These are phyloP conservation scores for Macrocybe gigantea DNA, from an alignment of 768 basidiomycete genomes.

Conservation along the genomic window DNA sequence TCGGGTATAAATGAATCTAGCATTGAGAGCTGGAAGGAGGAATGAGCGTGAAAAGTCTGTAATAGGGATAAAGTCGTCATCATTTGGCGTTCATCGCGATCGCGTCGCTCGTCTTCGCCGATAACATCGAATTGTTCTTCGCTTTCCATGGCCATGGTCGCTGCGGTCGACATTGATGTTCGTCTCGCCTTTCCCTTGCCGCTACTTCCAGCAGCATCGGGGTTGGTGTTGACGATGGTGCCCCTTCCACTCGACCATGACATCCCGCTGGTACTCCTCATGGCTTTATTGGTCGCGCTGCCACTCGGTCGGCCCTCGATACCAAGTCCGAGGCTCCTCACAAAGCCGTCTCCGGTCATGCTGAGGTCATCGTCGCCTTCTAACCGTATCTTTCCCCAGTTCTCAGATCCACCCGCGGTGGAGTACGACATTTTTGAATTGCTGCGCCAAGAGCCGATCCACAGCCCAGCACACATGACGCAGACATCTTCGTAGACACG, in stretches of 20 bases:
- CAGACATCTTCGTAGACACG: slow-evolving; percentile 83
- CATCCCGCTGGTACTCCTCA: slow-evolving; percentile 43
- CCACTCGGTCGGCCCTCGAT: slow-evolving; percentile 60
- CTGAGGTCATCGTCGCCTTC: slow-evolving; percentile 65
- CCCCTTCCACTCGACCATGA: slow-evolving; percentile 41
- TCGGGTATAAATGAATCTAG: slow-evolving; percentile 28
- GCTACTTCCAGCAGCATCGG: slow-evolving; percentile 17
- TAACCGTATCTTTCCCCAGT: slow-evolving; percentile 53
- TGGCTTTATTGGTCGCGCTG: slow-evolving; percentile 23
- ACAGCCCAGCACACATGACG: slow-evolving; percentile 75
- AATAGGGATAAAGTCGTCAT: slow-evolving; percentile 52
- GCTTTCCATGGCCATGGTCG: no score
- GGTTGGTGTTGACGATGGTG: slow-evolving; percentile 20
- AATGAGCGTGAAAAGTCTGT: slow-evolving; percentile 64
- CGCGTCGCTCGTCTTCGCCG: slow-evolving; percentile 17
- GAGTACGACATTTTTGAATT: slow-evolving; percentile 45
- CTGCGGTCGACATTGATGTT: no score
- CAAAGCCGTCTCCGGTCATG: slow-evolving; percentile 27
- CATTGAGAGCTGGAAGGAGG: slow-evolving; percentile 50
- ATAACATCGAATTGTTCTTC: no score
- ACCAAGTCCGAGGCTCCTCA: slow-evolving; percentile 61
- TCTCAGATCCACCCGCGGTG: slow-evolving; percentile 37
- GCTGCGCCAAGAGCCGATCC: slow-evolving; percentile 65
- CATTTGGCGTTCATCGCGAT: slow-evolving; percentile 27
- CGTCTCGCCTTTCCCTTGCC: no score